Conservation (phyloP, 768 basidiomycete species). For the Strobilomyces confusus region DNA sequence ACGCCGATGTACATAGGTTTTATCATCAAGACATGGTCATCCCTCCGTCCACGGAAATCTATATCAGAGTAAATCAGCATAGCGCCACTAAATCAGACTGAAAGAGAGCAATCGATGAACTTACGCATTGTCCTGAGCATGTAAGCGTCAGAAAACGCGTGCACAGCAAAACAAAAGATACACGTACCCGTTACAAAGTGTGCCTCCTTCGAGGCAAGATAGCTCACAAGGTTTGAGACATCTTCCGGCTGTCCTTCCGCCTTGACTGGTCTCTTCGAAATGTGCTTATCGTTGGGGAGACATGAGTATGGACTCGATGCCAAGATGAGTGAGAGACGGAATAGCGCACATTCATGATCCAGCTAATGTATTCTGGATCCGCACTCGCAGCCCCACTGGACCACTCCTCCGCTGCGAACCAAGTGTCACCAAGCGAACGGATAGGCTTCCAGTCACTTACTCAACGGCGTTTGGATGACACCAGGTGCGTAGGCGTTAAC, state of each 20-base stretch:
- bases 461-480: constrained; percentile 23
- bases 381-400: neutral
- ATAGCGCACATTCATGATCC: neutral
- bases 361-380: neutral
- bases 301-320: neutral
- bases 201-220: neutral
- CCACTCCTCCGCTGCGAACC: neutral
- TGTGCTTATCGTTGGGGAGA: neutral
- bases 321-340: neutral
- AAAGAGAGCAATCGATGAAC: neutral
- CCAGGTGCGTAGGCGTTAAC: constrained; percentile 40
- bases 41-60: constrained; percentile 3
- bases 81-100: neutral
- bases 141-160: neutral
- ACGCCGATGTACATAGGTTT: no score
- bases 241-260: neutral
- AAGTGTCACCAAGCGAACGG: neutral
- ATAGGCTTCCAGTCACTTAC: constrained; percentile 16
- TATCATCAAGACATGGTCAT: neutral
- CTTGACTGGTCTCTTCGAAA: neutral
- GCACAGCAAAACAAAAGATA: neutral
- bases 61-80: neutral
- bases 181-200: neutral
- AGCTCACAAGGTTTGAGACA: neutral
- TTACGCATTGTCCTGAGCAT: constrained; percentile 1